Conservation (phyloP, 2,329 filamentous ascomycete genomes). For the Alternaria sp. region DNA sequence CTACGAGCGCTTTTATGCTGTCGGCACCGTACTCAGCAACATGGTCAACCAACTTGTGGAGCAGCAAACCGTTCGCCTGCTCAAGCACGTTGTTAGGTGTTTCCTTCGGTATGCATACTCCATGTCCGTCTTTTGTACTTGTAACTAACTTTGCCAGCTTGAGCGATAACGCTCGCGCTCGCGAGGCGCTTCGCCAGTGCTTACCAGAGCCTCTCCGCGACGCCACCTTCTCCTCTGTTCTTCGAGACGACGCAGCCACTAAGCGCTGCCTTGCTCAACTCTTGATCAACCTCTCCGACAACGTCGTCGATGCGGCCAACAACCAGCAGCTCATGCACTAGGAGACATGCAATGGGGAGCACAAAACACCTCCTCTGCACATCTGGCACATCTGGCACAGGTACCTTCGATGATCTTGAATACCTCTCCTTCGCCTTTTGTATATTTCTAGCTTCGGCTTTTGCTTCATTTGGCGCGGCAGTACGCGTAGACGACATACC, state of each 20-base stretch:
- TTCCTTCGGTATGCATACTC: slow-evolving; percentile 77
- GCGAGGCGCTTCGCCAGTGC: slow-evolving; percentile 93
- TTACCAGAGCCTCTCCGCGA: slow-evolving; percentile 98
- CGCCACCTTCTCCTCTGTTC: slow-evolving; percentile 93
- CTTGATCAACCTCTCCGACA: slow-evolving; percentile 93
- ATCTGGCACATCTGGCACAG: slow-evolving; percentile 5
- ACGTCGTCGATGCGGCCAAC: slow-evolving; percentile 65
- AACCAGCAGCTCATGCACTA: slow-evolving; percentile 48
- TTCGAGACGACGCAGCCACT: slow-evolving; percentile 95
- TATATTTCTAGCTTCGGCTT: slow-evolving; percentile 32
- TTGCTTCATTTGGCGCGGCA: slow-evolving; percentile 30
- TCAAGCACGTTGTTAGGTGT: slow-evolving; percentile 97
- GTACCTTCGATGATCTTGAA: slow-evolving; percentile 5
- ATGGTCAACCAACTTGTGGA: slow-evolving; percentile 99
- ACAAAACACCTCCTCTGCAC: neutral
- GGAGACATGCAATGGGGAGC: neutral
- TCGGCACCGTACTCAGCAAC: slow-evolving; percentile 95
- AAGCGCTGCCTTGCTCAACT: slow-evolving; percentile 98
- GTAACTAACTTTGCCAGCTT: slow-evolving; percentile 64
- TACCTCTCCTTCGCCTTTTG: slow-evolving; percentile 22
- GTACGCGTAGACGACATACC: slow-evolving; percentile 27
- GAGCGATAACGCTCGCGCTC: slow-evolving; percentile 93
- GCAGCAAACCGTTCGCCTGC: slow-evolving; percentile 90
- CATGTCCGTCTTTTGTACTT: neutral
- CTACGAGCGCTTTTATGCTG: slow-evolving; percentile 97